Evolutionary conservation across 75 land plant genomes (phyloP).

Genomic region (Chamaecyparis obtusa): DNA sequence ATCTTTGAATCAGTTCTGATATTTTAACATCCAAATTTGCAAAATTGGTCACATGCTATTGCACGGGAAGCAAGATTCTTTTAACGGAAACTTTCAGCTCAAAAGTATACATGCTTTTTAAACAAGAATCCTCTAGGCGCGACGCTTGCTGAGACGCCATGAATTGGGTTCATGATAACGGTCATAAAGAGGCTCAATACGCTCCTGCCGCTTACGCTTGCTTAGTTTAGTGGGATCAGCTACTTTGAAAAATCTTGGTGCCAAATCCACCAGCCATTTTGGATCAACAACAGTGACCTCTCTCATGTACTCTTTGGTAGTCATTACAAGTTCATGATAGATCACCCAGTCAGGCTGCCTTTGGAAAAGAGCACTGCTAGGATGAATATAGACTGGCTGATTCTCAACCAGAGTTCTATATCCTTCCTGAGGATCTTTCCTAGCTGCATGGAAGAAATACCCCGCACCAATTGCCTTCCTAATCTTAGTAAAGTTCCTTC

Average conservation of each 20-base stretch:
- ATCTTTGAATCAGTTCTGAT: neutral
- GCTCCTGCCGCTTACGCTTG: slow-evolving; percentile 85
- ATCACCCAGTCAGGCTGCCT: slow-evolving; percentile 94
- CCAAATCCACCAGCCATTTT: slow-evolving; percentile 85
- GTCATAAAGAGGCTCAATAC: slow-evolving; percentile 86
- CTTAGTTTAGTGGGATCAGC: slow-evolving; percentile 89
- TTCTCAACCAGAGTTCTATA: slow-evolving; percentile 85
- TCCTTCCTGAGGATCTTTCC: slow-evolving; percentile 91
- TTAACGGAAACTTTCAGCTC: neutral
- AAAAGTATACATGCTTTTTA: neutral
- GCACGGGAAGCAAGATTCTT: neutral
- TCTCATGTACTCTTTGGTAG: slow-evolving; percentile 90
- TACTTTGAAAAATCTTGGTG: slow-evolving; percentile 82
- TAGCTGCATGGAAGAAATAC: slow-evolving; percentile 82
- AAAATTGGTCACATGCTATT: neutral
- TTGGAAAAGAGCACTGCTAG: slow-evolving; percentile 87
- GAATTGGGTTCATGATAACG: slow-evolving; percentile 92
- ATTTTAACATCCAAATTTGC: neutral
- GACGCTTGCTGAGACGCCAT: slow-evolving; percentile 87
- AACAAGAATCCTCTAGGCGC: slow-evolving; percentile 39
- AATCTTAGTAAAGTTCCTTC: slow-evolving; percentile 76
- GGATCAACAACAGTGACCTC: slow-evolving; percentile 86
- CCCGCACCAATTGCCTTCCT: slow-evolving; percentile 87
- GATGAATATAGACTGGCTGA: slow-evolving; percentile 90
- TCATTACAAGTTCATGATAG: slow-evolving; percentile 89